Conservation (phyloP, 2,329 filamentous ascomycete species). For the Beauveria sp. region DNA sequence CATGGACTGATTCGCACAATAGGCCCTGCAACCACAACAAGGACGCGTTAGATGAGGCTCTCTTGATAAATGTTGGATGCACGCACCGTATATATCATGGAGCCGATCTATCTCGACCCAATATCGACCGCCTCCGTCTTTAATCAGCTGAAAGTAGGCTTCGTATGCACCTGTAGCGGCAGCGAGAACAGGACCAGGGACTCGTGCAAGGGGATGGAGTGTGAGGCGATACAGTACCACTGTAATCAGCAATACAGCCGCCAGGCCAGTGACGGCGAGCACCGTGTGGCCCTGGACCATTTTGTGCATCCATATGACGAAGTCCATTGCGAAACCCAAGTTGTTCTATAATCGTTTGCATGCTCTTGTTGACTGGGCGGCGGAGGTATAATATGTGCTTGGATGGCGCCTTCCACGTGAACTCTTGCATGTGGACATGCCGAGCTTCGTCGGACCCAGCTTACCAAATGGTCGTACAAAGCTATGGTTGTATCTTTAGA, state of each 20-base stretch:
- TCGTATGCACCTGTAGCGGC: neutral
- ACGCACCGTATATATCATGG: neutral
- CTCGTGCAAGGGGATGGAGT: neutral
- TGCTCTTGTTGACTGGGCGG: neutral
- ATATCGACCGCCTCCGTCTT: conserved; percentile 1
- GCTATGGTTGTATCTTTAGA: too few species aligned
- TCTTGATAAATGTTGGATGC: neutral
- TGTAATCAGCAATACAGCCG: neutral
- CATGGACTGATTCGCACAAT: conserved; percentile 3
- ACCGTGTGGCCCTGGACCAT: neutral
- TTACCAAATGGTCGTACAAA: neutral
- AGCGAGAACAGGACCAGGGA: neutral
- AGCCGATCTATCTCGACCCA: conserved; percentile 3
- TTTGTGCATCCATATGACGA: neutral
- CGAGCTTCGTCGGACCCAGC: neutral
- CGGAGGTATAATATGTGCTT: neutral
- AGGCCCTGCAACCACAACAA: neutral
- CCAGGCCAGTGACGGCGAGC: neutral
- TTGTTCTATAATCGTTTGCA: too few species aligned
- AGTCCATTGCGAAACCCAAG: too few species aligned
- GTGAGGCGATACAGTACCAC: neutral
- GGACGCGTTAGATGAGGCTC: neutral
- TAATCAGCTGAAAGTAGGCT: neutral
- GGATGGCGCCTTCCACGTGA: neutral
- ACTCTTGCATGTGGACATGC: neutral